These are phyloP conservation scores for Gentiana straminea DNA, from an alignment of 257 asterid species.

Conservation along the genomic window DNA sequence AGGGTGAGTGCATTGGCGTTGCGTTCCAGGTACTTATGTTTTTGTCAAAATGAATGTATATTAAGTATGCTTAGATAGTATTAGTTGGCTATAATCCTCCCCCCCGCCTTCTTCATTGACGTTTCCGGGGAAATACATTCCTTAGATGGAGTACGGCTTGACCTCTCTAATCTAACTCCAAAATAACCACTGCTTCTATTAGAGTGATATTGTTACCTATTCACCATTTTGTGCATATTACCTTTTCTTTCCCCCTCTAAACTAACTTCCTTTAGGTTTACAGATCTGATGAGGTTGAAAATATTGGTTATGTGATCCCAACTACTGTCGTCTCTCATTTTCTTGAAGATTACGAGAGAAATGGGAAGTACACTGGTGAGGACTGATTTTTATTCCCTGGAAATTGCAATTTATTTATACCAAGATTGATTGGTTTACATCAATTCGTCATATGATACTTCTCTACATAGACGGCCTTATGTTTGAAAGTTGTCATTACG, in stretches of 20 bases:
- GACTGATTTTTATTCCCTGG: slow-evolving; percentile 4
- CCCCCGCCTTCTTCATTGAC: neutral
- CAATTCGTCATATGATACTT: neutral
- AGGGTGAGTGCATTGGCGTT: slow-evolving; percentile 96
- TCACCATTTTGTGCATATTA: slow-evolving; percentile 1
- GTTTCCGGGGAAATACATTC: too few relatives aligned
- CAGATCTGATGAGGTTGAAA: slow-evolving; percentile 95
- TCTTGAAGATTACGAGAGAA: slow-evolving; percentile 83
- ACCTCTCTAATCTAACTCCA: too few relatives aligned
- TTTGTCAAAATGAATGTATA: too few relatives aligned
- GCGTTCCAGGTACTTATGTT: slow-evolving; percentile 77
- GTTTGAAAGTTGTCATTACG: too few relatives aligned
- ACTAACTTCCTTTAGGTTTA: slow-evolving; percentile 58
- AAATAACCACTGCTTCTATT: too few relatives aligned
- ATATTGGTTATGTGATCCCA: slow-evolving; percentile 95
- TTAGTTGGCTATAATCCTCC: neutral
- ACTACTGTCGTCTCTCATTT: slow-evolving; percentile 89
- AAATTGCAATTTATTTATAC: neutral
- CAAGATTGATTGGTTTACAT: too few relatives aligned
- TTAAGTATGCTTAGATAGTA: too few relatives aligned
- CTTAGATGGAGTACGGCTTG: too few relatives aligned
- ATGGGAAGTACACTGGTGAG: slow-evolving; percentile 86
- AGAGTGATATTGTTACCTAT: too few relatives aligned
- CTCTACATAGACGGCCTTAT: neutral
- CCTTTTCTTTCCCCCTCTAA: slow-evolving; percentile 22